Evolutionary conservation across 371 early-diverging fungal genomes (phyloP).

Genomic region (Aphelidium insulamus): DNA sequence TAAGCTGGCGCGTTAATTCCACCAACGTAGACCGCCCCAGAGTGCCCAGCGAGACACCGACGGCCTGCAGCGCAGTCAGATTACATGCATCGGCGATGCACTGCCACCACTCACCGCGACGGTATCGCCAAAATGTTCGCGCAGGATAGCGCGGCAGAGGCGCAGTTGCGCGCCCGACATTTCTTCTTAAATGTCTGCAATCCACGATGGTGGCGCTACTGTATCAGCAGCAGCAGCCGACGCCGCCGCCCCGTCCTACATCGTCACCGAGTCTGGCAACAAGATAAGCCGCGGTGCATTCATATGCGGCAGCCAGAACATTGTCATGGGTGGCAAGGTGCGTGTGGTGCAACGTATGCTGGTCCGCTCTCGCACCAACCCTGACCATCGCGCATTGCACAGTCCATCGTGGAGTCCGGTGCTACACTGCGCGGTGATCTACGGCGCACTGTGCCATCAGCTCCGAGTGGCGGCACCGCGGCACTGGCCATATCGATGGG

Average conservation of each 20-base stretch:
- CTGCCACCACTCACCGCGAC: too few species aligned
- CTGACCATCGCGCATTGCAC: background rate
- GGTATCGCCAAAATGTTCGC: too few species aligned
- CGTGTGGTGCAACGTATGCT: background rate
- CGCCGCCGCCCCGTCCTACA: too few species aligned
- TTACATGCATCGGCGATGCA: too few species aligned
- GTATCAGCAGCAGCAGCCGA: constrained; percentile 19
- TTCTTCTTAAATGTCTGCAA: background rate
- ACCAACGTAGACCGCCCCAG: too few species aligned
- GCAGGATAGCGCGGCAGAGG: too few species aligned
- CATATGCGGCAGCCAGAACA: constrained; percentile 83
- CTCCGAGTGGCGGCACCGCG: too few species aligned
- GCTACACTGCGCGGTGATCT: background rate
- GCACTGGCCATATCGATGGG: too few species aligned
- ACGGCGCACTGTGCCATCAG: constrained; percentile 29
- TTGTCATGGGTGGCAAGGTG: constrained; percentile 82
- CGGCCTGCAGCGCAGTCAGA: too few species aligned
- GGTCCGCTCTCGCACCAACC: background rate
- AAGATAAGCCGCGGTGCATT: constrained; percentile 72
- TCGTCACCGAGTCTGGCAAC: too few species aligned
- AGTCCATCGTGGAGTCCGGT: background rate
- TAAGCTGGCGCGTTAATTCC: too few species aligned
- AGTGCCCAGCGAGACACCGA: too few species aligned
- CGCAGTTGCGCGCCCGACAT: background rate
- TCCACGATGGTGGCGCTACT: background rate